phyloP scores from a whole-genome alignment of 1,284 basidiomycete genomes.

The Ceratobasidium sp. region DNA sequence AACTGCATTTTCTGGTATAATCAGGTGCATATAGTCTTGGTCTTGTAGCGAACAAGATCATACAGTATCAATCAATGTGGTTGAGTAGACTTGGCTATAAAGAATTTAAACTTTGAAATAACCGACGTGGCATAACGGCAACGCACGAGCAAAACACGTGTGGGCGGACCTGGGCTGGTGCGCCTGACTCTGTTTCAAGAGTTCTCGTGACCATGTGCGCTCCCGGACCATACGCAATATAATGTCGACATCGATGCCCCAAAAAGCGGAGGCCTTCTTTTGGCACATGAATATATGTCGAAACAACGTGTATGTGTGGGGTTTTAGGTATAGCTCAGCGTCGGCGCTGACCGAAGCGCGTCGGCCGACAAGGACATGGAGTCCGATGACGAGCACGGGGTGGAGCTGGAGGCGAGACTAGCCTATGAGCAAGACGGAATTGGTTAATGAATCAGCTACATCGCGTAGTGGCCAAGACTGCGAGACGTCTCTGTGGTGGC shows the following conservation, averaged over 20 bases:
- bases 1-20: neutral
- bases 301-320: neutral
- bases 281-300: neutral
- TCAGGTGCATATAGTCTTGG: too few species aligned
- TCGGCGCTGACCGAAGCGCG: conserved; percentile 12
- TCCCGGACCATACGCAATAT: conserved; percentile 7
- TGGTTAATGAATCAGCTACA: neutral
- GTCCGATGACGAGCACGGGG: conserved; percentile 3
- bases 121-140: conserved; percentile 9
- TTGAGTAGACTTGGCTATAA: neutral
- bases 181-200: neutral
- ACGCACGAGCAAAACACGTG: neutral
- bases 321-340: neutral
- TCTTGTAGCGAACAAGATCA: too few species aligned
- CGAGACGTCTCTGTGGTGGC: neutral
- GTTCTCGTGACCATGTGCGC: conserved; percentile 15
- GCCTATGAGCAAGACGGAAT: neutral
- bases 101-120: neutral
- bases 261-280: conserved; percentile 9
- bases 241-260: conserved; percentile 26
- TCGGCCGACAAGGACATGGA: conserved; percentile 28
- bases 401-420: neutral
- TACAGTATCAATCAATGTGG: too few species aligned
- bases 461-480: neutral
- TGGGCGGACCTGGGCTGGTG: neutral